These are phyloP conservation scores for Vigna reflexopilosa DNA, from an alignment of 306 rosid genomes.

Conservation along the genomic window DNA sequence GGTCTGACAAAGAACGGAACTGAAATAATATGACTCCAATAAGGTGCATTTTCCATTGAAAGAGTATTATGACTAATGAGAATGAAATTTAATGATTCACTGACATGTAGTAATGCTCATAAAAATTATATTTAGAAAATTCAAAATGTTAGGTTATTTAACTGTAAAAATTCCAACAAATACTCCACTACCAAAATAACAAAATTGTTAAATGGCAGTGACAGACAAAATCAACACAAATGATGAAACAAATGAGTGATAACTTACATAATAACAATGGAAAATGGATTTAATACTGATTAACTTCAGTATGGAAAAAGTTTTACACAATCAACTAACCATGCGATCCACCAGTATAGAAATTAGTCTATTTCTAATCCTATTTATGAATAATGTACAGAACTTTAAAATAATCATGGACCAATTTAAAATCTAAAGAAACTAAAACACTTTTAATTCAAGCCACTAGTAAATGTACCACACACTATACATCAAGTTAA, in stretches of 20 bases:
- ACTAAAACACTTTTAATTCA: background rate
- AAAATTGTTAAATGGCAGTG: background rate
- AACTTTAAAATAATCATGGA: background rate
- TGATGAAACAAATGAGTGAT: background rate
- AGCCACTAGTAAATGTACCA: background rate
- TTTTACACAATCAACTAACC: background rate
- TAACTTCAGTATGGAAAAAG: constrained; percentile 1
- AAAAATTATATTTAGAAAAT: constrained; percentile 15
- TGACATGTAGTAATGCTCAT: constrained; percentile 12
- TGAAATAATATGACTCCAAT: constrained; percentile 51
- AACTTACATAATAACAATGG: background rate
- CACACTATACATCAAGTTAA: background rate
- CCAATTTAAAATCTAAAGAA: background rate
- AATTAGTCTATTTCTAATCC: background rate
- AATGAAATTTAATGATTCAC: constrained; percentile 3
- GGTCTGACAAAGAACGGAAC: constrained; percentile 98
- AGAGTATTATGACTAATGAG: background rate
- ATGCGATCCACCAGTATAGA: background rate
- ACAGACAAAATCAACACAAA: constrained; percentile 13
- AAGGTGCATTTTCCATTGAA: constrained; percentile 32
- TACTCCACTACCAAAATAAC: background rate
- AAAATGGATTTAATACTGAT: constrained; percentile 9
- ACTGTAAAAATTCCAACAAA: constrained; percentile 3
- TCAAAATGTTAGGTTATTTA: constrained; percentile 1
- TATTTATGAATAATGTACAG: background rate